A percentile compares a stretch with the other conserved stretches of the same genome.
Evolutionary conservation across 1,284 basidiomycete genomes (phyloP).

Genomic region (Tremellales sp.): DNA sequence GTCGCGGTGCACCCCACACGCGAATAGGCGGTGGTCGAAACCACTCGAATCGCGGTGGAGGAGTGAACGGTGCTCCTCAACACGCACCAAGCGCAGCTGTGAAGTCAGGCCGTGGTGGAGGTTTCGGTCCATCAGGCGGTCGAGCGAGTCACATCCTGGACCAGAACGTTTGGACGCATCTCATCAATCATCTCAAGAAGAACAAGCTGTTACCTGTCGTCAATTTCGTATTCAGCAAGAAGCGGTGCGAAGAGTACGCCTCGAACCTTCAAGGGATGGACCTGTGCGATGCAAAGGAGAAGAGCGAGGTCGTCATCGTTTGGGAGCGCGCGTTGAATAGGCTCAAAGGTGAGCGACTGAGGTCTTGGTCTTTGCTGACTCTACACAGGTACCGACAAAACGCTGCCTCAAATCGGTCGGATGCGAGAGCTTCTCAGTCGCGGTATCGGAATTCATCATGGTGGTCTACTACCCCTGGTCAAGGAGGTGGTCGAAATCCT

Average conservation of each 20-base stretch:
- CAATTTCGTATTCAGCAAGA: conserved; percentile 96
- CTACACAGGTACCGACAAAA: conserved; percentile 73
- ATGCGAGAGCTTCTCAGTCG: conserved; percentile 88
- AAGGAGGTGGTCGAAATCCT: conserved; percentile 97
- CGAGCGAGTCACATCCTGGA: conserved; percentile 68
- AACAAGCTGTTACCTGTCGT: conserved; percentile 85
- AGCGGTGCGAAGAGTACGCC: conserved; percentile 94
- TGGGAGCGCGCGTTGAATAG: conserved; percentile 88
- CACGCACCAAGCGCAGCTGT: conserved; percentile 7
- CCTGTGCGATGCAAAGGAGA: conserved; percentile 78
- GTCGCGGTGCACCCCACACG: conserved; percentile 38
- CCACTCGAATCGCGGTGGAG: conserved; percentile 43
- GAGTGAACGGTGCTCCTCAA: conserved; percentile 29
- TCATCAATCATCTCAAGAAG: conserved; percentile 83
- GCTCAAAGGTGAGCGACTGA: conserved; percentile 66
- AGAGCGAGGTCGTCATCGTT: conserved; percentile 92
- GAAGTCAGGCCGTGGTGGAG: conserved; percentile 47
- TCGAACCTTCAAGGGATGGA: conserved; percentile 82
- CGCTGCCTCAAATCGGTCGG: conserved; percentile 87
- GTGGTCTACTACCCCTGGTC: conserved; percentile 91
- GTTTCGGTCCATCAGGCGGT: conserved; percentile 38
- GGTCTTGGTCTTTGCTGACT: not conserved
- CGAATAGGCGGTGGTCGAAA: conserved; percentile 37
- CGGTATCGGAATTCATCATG: conserved; percentile 97
- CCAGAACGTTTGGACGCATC: conserved; percentile 90